A percentile compares a stretch with the other conserved stretches of the same genome.
phyloP scores from a whole-genome alignment of 352 stramenopile genomes.

The Phytophthora melonis region DNA sequence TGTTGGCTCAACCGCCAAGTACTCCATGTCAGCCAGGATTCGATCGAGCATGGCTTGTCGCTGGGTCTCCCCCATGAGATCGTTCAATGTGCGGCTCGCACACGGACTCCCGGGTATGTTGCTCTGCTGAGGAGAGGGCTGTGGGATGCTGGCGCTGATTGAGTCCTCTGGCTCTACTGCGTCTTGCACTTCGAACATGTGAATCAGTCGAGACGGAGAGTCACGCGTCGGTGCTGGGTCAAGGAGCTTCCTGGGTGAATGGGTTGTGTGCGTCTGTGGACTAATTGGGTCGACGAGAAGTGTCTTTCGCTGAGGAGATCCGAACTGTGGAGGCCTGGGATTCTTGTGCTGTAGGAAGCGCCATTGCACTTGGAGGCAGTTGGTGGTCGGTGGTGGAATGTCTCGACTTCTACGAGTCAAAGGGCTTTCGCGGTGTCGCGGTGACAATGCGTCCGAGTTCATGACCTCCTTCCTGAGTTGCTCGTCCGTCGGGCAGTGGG shows the following conservation, averaged over 20 bases:
- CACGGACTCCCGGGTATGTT: slow-evolving; percentile 20
- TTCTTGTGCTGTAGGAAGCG: slow-evolving; percentile 60
- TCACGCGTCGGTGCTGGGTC: slow-evolving; percentile 4
- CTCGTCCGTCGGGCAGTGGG: neutral
- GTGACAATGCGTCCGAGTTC: slow-evolving; percentile 17
- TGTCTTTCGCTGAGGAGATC: slow-evolving; percentile 14
- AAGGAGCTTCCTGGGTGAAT: neutral
- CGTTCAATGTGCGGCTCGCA: slow-evolving; percentile 45
- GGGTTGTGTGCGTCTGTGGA: neutral
- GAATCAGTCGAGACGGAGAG: slow-evolving; percentile 33
- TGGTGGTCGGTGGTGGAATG: slow-evolving; percentile 25
- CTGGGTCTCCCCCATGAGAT: slow-evolving; percentile 71
- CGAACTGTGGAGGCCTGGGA: slow-evolving; percentile 31
- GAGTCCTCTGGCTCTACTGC: slow-evolving; percentile 13
- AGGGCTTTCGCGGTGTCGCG: slow-evolving; percentile 36
- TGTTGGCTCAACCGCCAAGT: slow-evolving; percentile 43
- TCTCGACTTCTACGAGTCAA: slow-evolving; percentile 43
- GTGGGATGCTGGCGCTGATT: neutral
- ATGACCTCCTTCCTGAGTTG: slow-evolving; percentile 13
- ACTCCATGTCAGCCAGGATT: slow-evolving; percentile 76
- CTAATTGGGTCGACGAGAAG: slow-evolving; percentile 12
- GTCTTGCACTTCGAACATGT: slow-evolving; percentile 32
- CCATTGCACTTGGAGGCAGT: slow-evolving; percentile 66
- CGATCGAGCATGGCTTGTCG: slow-evolving; percentile 66
- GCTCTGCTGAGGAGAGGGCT: neutral